Evolutionary conservation across 2,329 filamentous ascomycete genomes (phyloP).

Genomic region (Triangularia setosa): DNA sequence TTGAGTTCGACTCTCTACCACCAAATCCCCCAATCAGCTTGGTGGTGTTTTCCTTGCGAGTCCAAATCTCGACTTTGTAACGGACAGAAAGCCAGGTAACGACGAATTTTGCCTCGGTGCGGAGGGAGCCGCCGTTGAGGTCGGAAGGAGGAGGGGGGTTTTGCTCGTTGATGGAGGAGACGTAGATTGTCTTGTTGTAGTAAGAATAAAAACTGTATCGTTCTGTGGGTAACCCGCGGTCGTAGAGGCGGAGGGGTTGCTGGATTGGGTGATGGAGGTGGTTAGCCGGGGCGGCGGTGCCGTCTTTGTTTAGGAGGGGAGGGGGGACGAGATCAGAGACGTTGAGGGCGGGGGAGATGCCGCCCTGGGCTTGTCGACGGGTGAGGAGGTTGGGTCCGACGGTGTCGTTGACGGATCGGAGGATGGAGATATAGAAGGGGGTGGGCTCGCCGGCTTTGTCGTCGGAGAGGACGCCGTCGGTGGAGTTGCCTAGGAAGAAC

Average conservation of each 20-base stretch:
- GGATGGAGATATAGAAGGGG: slow-evolving; percentile 79
- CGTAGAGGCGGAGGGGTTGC: slow-evolving; percentile 81
- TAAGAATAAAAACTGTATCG: slow-evolving; percentile 95
- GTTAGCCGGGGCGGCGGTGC: slow-evolving; percentile 66
- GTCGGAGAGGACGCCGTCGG: slow-evolving; percentile 63
- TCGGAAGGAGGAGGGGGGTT: slow-evolving; percentile 42
- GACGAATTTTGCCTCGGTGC: slow-evolving; percentile 51
- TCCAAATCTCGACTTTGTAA: slow-evolving; percentile 65
- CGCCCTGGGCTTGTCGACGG: slow-evolving; percentile 17
- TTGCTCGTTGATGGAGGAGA: slow-evolving; percentile 50
- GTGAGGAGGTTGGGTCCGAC: slow-evolving; percentile 17
- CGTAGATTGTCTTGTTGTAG: slow-evolving; percentile 82
- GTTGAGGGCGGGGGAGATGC: slow-evolving; percentile 29
- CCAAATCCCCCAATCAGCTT: slow-evolving; percentile 34
- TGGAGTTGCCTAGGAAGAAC: slow-evolving; percentile 79
- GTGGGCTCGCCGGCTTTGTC: slow-evolving; percentile 80
- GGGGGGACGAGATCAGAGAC: slow-evolving; percentile 56
- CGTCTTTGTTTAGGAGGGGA: slow-evolving; percentile 61
- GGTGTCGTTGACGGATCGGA: slow-evolving; percentile 42
- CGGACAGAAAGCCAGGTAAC: slow-evolving; percentile 59
- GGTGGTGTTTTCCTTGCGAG: slow-evolving; percentile 44
- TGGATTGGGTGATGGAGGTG: slow-evolving; percentile 67
- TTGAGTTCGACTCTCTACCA: slow-evolving; percentile 28
- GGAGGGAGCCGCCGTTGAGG: slow-evolving; percentile 50
- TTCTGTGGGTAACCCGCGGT: slow-evolving; percentile 74